A percentile compares a stretch with the other conserved stretches of the same genome.
Conservation (phyloP, 345 rosid genomes). For the Acer saccharum region DNA sequence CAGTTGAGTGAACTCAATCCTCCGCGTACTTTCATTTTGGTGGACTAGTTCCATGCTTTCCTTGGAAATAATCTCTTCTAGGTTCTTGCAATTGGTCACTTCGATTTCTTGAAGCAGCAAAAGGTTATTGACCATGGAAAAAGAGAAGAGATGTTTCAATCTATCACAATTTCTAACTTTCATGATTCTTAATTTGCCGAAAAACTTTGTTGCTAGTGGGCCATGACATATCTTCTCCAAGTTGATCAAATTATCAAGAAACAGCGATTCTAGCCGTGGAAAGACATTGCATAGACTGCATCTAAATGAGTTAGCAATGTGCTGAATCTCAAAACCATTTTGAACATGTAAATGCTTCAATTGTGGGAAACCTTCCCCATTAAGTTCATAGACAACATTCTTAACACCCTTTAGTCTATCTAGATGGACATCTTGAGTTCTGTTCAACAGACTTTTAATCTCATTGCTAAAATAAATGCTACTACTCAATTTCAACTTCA, state of each 20-base stretch:
- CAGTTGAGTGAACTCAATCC: neutral
- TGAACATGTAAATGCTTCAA: constrained; percentile 24
- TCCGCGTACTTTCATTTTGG: no score
- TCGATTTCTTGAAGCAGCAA: constrained; percentile 14
- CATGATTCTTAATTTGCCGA: constrained; percentile 19
- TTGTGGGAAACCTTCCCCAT: constrained; percentile 21
- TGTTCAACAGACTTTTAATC: constrained; percentile 4
- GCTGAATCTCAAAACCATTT: constrained; percentile 9
- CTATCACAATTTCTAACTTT: constrained; percentile 11
- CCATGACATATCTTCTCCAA: constrained; percentile 24
- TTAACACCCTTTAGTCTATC: neutral
- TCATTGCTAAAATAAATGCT: neutral
- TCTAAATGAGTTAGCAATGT: neutral
- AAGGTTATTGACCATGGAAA: constrained; percentile 12
- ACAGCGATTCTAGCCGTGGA: constrained; percentile 7
- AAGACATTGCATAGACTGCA: neutral
- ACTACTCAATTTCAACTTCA: neutral
- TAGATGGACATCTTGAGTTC: constrained; percentile 17
- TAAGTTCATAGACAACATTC: constrained; percentile 13
- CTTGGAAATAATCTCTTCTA: constrained; percentile 18
- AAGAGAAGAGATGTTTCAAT: constrained; percentile 22
- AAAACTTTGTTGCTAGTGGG: neutral
- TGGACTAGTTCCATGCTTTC: neutral
- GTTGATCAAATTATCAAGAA: constrained; percentile 12
- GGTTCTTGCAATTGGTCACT: constrained; percentile 10